Evolutionary conservation across 192 early-diverging fungal genomes (phyloP), one percentile per base, ranked within the genome.

Genomic region (Linnemannia hyalina): DNA sequence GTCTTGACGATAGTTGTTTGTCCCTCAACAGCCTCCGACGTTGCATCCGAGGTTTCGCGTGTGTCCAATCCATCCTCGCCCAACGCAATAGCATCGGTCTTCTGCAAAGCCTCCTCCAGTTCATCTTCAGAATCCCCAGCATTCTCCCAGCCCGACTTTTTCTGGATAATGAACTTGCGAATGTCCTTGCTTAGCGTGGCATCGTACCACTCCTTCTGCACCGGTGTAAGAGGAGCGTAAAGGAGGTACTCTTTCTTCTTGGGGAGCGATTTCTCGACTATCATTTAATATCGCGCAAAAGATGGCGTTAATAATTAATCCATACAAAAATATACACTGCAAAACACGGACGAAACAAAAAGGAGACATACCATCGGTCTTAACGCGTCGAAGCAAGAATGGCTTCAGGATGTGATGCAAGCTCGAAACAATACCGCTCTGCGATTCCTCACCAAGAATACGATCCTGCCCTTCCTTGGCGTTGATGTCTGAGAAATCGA

Each of bases 301-400:
- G 18, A 40, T 20, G 42, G 2, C 10, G 20, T 26, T 42, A 74
- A 78, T 22, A 70, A 42, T 23, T 9, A 29, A 23, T 35, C 35
- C 44, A 26, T 10, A 13, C 70, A 47, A 47, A 13, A 2, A 11
- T 18, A 63, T 22, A 0, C n/a, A 29, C 26, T 0, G 6, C n/a
- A 9, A 16, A 73, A 55, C 11, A 10, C 29, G 29, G 55, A 26
- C 11, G 8, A 54, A 49, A 71, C 10, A 38, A 41, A 68, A n/a
- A 6, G 11, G 40, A 40, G 20, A 76, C 38, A 54, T 88, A 94
- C 94, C 96, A 89, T 96, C 96, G 35, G 93, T 93, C 87, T 99
- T 99, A 85, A 98, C 89, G 76, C 97, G 92, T 3, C 98, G 92
- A 73, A 98, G 92, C 82, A 99, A 88, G 85, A 98, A 99, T n/a